phyloP scores from a whole-genome alignment of 192 early-diverging fungal genomes.

The Allomyces javanicus region DNA sequence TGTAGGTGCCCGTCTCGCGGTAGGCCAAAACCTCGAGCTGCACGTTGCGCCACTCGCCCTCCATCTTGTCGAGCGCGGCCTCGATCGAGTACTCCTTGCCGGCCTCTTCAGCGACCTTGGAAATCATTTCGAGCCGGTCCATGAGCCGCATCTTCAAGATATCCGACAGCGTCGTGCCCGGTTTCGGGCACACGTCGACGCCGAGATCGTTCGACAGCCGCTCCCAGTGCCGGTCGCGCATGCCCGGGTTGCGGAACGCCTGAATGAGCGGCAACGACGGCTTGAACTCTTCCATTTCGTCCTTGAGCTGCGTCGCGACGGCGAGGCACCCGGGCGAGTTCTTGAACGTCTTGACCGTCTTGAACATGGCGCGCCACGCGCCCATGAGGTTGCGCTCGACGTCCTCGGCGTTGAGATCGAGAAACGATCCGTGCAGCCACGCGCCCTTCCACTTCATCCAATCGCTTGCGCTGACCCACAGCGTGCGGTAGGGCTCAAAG shows the following conservation, averaged over 20 bases:
- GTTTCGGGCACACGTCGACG: conserved; percentile 36
- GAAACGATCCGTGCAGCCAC: conserved; percentile 31
- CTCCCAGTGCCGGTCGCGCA: conserved; percentile 94
- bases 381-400: conserved; percentile 35
- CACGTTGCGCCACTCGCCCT: conserved; percentile 81
- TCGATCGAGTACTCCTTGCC: conserved; percentile 99
- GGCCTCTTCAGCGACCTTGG: conserved; percentile 75
- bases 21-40: conserved; percentile 85
- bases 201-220: conserved; percentile 69
- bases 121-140: conserved; percentile 63
- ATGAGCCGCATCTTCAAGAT: conserved; percentile 85
- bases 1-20: conserved; percentile 76
- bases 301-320: conserved; percentile 83
- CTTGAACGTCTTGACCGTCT: conserved; percentile 35
- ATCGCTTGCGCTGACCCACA: conserved; percentile 32
- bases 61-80: conserved; percentile 79
- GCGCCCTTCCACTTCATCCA: conserved; percentile 34
- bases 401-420: conserved; percentile 33
- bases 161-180: conserved; percentile 78
- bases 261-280: conserved; percentile 59
- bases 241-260: conserved; percentile 85
- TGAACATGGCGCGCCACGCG: conserved; percentile 32
- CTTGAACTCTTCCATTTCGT: conserved; percentile 53
- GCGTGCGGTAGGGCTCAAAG: conserved; percentile 34
- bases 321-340: conserved; percentile 31